Evolutionary conservation across 148 eudicot species (phyloP).

Genomic region (Cornus controversa): DNA sequence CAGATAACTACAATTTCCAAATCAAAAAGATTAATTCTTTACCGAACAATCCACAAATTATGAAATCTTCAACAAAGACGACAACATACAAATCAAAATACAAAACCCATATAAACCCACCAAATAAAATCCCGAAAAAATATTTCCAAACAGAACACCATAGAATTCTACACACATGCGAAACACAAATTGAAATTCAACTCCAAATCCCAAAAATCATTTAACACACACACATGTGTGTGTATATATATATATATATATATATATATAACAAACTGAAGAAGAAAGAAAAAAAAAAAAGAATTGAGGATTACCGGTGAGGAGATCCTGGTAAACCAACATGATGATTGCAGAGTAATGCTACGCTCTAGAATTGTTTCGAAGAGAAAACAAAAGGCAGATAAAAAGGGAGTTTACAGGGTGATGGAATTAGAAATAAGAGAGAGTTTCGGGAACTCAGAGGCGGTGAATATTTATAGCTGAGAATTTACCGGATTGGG

Average conservation of each 20-base stretch:
- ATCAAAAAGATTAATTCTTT: background rate
- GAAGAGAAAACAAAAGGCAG: background rate
- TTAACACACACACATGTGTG: background rate
- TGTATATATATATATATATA: no score
- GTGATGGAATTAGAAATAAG: no score
- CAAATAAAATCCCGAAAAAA: background rate
- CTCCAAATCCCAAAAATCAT: background rate
- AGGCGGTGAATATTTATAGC: background rate
- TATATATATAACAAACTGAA: background rate
- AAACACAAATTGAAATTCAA: no score
- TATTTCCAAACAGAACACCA: background rate
- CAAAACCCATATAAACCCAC: background rate
- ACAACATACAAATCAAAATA: background rate
- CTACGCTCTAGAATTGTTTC: background rate
- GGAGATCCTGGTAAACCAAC: slow-evolving; percentile 37
- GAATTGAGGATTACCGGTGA: slow-evolving; percentile 22
- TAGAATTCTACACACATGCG: background rate
- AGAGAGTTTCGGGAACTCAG: background rate
- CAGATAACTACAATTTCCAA: no score
- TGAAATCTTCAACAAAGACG: background rate
- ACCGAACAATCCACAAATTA: no score
- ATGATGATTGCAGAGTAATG: slow-evolving; percentile 24
- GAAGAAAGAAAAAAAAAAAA: no score
- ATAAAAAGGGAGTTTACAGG: no score
- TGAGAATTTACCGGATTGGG: background rate